Base-by-base conservation (phyloP, 257 asterid genomes). In the Rehmannia glutinosa region DNA sequence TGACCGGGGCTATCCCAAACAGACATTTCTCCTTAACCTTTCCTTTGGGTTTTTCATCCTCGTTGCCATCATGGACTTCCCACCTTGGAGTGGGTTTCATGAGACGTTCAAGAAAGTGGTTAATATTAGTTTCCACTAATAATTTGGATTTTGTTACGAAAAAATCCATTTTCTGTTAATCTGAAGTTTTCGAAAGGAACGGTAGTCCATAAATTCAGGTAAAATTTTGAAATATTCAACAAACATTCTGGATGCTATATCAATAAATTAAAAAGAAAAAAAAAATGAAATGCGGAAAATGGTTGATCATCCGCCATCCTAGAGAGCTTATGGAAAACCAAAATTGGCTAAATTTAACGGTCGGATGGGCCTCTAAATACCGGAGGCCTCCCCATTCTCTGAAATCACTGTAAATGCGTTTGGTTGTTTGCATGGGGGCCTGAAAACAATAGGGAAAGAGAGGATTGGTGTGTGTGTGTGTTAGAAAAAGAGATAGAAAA, bases 281-380 rank as follows among this genome's bases (percentile, higher is more conserved):
- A 6, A 15, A 30, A 53, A 5, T 8, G 47, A 43, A 19, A 19
- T 32, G 6, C 23, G 21, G 7, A 19, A 38, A 66, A 21, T 47
- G 69, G 42, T 43, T 41, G 78, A 72, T 69, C 15, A 16, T 47
- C 71, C 85, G 75, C 41, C 62, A 52, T 69, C 66, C 5, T 83
- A 72, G 88, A 53, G 55, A 33, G 50, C n/a, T n/a, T 0, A 52
- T 51, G 69, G 57, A 27, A 49, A 2, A 35, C 21, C 41, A 50
- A 25, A 62, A 62, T 38, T 27, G 41, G 12, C 15, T 60, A 55
- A 66, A 61, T 66, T 71, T 61, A 66, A 71, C 60, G 21, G 4
- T 10, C 58, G 36, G 67, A 3, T 17, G 13, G 68, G 65, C 46
- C 36, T 53, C 41, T 42, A 39, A 38, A 36, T 62, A 68, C 51